Evolutionary conservation across 495 filamentous ascomycete species (phyloP).

Genomic region (Durotheca rogersii): DNA sequence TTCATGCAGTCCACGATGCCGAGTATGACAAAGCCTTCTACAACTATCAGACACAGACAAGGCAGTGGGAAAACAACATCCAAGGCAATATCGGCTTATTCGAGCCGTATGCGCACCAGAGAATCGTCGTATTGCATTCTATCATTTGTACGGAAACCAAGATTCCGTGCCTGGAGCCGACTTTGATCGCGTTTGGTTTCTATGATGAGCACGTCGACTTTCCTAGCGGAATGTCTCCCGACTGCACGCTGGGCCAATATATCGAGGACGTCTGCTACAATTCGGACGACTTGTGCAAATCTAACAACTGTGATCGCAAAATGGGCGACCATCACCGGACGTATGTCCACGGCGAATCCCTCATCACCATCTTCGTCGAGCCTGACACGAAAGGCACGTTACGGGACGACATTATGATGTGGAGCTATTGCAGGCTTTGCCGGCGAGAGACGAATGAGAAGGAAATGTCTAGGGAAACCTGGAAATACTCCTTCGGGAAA

Average conservation of each 20-base stretch:
- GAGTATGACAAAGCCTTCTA: slow-evolving; percentile 95
- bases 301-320: slow-evolving; percentile 81
- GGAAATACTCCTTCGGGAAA: slow-evolving; percentile 98
- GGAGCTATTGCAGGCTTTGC: slow-evolving; percentile 93
- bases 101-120: slow-evolving; percentile 91
- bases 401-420: slow-evolving; percentile 83
- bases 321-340: slow-evolving; percentile 95
- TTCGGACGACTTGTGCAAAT: slow-evolving; percentile 71
- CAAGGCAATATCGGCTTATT: slow-evolving; percentile 81
- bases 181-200: slow-evolving; percentile 80
- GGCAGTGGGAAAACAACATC: slow-evolving; percentile 93
- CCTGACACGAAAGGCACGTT: slow-evolving; percentile 52
- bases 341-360: slow-evolving; percentile 94
- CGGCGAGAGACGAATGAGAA: slow-evolving; percentile 84
- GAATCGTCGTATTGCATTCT: slow-evolving; percentile 91
- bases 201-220: slow-evolving; percentile 82
- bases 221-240: slow-evolving; percentile 64
- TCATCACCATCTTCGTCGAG: slow-evolving; percentile 85
- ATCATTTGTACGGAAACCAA: slow-evolving; percentile 88
- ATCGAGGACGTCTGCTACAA: slow-evolving; percentile 85
- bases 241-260: slow-evolving; percentile 93
- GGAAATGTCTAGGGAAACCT: slow-evolving; percentile 92
- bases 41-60: slow-evolving; percentile 90
- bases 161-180: slow-evolving; percentile 88
- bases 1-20: slow-evolving; percentile 91